A percentile compares a stretch with the other conserved stretches of the same genome.
Evolutionary conservation across 768 basidiomycete genomes (phyloP).

Genomic region (Lentinula guzmanii): DNA sequence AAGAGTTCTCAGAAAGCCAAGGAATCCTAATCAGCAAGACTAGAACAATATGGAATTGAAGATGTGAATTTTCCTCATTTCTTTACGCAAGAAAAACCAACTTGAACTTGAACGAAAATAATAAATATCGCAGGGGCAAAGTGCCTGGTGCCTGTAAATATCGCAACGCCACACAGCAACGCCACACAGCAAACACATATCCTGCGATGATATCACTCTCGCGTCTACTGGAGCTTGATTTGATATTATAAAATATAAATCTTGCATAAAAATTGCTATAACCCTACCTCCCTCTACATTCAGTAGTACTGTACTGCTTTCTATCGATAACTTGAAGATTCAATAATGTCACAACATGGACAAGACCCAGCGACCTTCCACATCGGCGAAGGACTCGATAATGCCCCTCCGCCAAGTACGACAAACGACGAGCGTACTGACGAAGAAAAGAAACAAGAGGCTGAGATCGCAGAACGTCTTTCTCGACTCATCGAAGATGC

Average conservation of each 20-base stretch:
- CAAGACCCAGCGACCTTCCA: not conserved
- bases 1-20: too few relatives aligned
- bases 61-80: too few relatives aligned
- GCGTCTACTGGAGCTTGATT: not conserved
- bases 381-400: not conserved
- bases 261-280: not conserved
- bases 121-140: not conserved
- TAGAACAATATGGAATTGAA: too few relatives aligned
- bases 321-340: not conserved
- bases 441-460: constrained; percentile 18
- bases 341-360: not conserved
- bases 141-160: not conserved
- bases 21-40: too few relatives aligned
- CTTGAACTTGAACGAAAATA: too few relatives aligned
- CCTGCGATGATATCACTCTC: not conserved
- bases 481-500: constrained; percentile 29
- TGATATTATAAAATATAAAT: too few relatives aligned
- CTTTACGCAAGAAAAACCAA: too few relatives aligned
- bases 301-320: too few relatives aligned
- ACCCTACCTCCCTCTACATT: not conserved
- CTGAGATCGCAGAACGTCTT: constrained; percentile 26
- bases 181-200: not conserved
- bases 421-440: constrained; percentile 14
- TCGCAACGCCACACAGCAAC: not conserved
- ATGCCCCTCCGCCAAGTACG: not conserved